A percentile compares a stretch with the other conserved stretches of the same genome.
phyloP scores from a whole-genome alignment of 2,329 filamentous ascomycete genomes.

The Allantophomopsis cytisporea region DNA sequence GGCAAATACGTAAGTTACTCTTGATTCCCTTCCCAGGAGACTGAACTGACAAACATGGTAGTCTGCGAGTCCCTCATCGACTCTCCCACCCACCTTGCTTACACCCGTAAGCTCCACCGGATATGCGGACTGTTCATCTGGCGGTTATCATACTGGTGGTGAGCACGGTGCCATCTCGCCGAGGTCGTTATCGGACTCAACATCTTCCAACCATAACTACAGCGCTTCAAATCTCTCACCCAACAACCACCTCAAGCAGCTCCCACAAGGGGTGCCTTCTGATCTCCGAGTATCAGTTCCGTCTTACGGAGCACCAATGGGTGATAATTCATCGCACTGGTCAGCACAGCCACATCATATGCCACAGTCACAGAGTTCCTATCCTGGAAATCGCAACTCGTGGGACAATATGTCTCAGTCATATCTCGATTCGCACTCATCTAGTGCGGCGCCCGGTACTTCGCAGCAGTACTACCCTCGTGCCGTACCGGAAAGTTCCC shows the following conservation, averaged over 20 bases:
- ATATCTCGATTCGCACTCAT: constrained; percentile 16
- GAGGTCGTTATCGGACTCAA: constrained; percentile 14
- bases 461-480: not conserved
- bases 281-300: constrained; percentile 12
- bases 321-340: constrained; percentile 11
- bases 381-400: constrained; percentile 9
- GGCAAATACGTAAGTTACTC: constrained; percentile 62
- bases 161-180: constrained; percentile 18
- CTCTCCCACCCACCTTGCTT: constrained; percentile 15
- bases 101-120: constrained; percentile 18
- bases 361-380: constrained; percentile 7
- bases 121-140: constrained; percentile 14
- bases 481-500: no score
- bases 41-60: constrained; percentile 3
- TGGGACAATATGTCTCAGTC: constrained; percentile 16
- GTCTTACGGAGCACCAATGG: constrained; percentile 11
- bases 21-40: constrained; percentile 3
- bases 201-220: constrained; percentile 9
- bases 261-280: constrained; percentile 12
- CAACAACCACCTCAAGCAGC: constrained; percentile 11
- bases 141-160: constrained; percentile 13
- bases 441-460: constrained; percentile 9
- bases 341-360: constrained; percentile 14
- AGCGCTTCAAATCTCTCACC: constrained; percentile 11
- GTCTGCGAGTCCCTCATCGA: constrained; percentile 19